Evolutionary conservation across 108 stramenopile species (phyloP).

Genomic region (Stephanodiscus triporus): DNA sequence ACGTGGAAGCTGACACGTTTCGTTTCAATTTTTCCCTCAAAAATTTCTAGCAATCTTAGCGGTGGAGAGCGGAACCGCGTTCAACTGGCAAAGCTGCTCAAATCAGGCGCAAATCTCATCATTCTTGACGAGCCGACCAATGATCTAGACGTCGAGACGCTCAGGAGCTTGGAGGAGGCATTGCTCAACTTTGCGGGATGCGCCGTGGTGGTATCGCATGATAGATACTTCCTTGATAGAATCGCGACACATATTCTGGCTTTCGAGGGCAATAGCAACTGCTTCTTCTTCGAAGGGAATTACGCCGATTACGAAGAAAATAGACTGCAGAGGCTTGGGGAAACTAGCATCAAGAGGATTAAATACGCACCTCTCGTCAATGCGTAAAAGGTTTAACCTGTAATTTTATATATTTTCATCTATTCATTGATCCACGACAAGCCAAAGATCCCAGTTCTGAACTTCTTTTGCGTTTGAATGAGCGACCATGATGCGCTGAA

Average conservation of each 20-base stretch:
- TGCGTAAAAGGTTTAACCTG: conserved; percentile 33
- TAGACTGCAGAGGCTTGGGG: conserved; percentile 72
- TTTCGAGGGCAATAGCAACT: conserved; percentile 93
- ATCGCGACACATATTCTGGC: conserved; percentile 94
- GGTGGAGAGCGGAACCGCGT: conserved; percentile 96
- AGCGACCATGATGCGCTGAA: no score
- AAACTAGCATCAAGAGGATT: conserved; percentile 79
- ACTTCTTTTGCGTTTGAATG: no score
- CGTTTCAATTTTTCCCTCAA: neutral
- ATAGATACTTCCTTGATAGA: conserved; percentile 95
- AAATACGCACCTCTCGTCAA: conserved; percentile 87
- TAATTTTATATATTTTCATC: no score
- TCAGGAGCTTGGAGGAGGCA: conserved; percentile 91
- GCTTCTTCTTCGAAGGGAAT: conserved; percentile 86
- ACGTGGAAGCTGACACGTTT: neutral
- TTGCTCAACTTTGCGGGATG: conserved; percentile 92
- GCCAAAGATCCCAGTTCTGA: no score
- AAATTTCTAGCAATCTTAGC: conserved; percentile 55
- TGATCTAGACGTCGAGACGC: conserved; percentile 86
- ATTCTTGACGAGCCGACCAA: conserved; percentile 96
- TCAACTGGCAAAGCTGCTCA: conserved; percentile 89
- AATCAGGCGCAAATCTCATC: conserved; percentile 86
- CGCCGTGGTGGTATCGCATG: conserved; percentile 94
- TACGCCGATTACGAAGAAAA: conserved; percentile 89
- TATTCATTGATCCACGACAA: no score